Evolutionary conservation across 805 yeast species (phyloP), one percentile per base, ranked within the genome.

Genomic region (Lipomyces chichibuensis): DNA sequence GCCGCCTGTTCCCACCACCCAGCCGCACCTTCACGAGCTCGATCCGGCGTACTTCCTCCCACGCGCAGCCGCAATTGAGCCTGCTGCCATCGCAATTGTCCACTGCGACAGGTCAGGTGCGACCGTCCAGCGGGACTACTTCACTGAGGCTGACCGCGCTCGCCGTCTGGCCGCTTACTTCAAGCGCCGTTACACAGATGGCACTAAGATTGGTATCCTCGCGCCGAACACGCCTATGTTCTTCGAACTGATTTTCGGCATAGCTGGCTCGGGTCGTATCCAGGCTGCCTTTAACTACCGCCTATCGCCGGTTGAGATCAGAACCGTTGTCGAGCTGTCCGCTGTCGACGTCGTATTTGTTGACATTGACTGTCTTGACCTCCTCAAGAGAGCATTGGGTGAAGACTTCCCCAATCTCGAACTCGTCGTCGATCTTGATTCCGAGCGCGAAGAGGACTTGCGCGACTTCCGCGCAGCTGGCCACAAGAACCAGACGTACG

Each of bases 201-300:
- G 60, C 69, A 71, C 69, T 59, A 69, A 65, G 32, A 71, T 77
- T 8, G 79, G 80, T 25, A 72, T 77, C 17, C 65, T 77, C 56
- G 75, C 73, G 14, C 74, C 79, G 23, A 77, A 77, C 65, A 77
- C 79, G 17, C 80, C 80, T 0, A 78, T 79, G 57, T 79, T 76
- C 55, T 72, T 77, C 27, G 79, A 77, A 59, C 71, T 77, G 35
- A 73, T 77, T 72, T 77, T 67, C 65, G 80, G 75, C 1, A 76
- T 75, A 39, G 74, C 73, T 8, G 79, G 78, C 6, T 64, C 77
- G 5, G 80, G 79, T 14, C 76, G 76, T 14, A 71, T 75, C 49
- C 75, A 74, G 25, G 73, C 78, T 66, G 77, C 79, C 13, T 72
- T 77, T 69, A 77, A 77, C 69, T 77, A 77, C 70, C 65, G 80